Base-by-base conservation (phyloP, 345 rosid genomes). In the Mallotus nudiflorus region DNA sequence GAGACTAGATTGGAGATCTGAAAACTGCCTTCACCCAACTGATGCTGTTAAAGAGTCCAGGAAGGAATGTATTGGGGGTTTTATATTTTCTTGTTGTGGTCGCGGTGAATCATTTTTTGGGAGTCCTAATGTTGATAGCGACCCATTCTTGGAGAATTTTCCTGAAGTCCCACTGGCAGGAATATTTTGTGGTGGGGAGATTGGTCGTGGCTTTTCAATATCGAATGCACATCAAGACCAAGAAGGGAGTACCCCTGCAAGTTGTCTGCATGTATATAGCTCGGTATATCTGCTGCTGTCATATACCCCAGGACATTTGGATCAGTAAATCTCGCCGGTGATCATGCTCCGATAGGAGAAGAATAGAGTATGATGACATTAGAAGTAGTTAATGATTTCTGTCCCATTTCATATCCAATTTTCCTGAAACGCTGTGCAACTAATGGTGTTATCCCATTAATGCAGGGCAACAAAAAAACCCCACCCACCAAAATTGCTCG, bases 161-260 rank as follows among this genome's bases (percentile, higher is more conserved):
- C 91, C 97, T 0, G 84, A 59, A 60, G 78, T 77, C 59, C 93
- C 89, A 0, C 11, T 84, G 53, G 89, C 87, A 0, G 97, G 97
- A 75, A 74, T 83, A 58, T 88, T 81, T 65, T 88, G 97, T 19
- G 51, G 68, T 0, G 93, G 96, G 67, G 97, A 93, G 72, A 87
- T 91, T 4, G 87, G 88, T 5, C 86, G 93, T 39, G 78, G 85
- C 39, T 39, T 64, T 31, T 67, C 74, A 39, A 52, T 50, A 65
- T 66, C 55, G 57, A 65, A 61, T 6, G 70, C 49, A 3, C 19
- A 65, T 15, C 82, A 64, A 63, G 50, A 69, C 35, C 73, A 51
- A 57, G 76, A 69, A 62, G 89, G 65, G 65, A 62, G 49, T 63
- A 45, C 66, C 1, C 35, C 53, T 35, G 68, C 15, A 27, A 67